Evolutionary conservation across 2,329 filamentous ascomycete species (phyloP), one percentile per base, ranked within the genome.

Genomic region (Colletotrichum sidae): DNA sequence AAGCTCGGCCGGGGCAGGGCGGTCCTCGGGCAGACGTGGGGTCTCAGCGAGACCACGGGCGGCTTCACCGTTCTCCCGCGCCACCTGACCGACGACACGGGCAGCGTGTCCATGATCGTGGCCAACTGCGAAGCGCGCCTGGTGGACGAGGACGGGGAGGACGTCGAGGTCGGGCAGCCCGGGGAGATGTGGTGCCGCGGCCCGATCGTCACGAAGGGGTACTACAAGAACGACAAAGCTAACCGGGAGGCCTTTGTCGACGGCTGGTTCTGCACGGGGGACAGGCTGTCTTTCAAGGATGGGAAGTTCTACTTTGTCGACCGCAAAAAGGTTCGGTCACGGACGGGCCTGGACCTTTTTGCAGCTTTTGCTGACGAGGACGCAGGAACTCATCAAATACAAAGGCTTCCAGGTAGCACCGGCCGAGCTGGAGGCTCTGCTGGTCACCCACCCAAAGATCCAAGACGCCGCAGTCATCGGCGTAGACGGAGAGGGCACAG

Each of bases 301-400:
- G 83, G 91, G 13, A 87, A 89, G 55, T 90, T 94, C 70, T 93
- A 88, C 78, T 92, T 96, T 69, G 93, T 93, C 0, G 93, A 96
- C 72, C 87, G 92, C 11, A 89, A 92, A 64, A 94, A 93, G 82
- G 87, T 75, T 59, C 67, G 68, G 3, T 6, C 9, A 33, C 17
- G 8, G n/a, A 5, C 8, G 10, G 37, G 2, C 2, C 12, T 47
- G 25, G 5, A 4, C 8, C 8, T 33, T n/a, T 25, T n/a, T 25
- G 13, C 6, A 3, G n/a, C 60, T 63, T 9, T 58, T 34, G 25
- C 25, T 25, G 4, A 25, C 25, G 25, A 33, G 13, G 3, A 1
- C 4, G 6, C 15, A 94, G 81, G 90, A 86, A 69, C 89, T 84
- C 59, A 82, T 84, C 72, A 83, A 83, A 69, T 83, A 81, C 69